Conservation (phyloP, 1,284 basidiomycete species). For the Athelia psychrophila region DNA sequence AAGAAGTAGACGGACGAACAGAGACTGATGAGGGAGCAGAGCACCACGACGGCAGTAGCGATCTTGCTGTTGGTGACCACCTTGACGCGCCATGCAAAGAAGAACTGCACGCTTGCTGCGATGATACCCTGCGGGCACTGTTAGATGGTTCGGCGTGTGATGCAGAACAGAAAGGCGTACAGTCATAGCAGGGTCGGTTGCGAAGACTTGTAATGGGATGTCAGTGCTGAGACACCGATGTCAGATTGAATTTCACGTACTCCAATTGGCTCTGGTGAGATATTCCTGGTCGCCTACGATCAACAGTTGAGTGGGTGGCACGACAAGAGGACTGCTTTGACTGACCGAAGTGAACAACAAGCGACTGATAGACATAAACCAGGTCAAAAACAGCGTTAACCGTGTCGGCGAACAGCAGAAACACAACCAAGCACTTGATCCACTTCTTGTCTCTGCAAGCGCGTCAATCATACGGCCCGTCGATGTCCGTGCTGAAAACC, state of each 20-base stretch:
- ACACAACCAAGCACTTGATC: neutral
- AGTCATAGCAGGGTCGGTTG: constrained; percentile 11
- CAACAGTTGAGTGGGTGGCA: neutral
- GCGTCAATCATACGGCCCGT: neutral
- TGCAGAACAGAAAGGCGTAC: neutral
- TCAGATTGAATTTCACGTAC: constrained; percentile 6
- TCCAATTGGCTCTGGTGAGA: constrained; percentile 5
- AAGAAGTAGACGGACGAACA: constrained; percentile 8
- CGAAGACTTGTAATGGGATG: neutral
- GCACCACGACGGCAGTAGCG: constrained; percentile 14
- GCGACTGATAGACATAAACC: constrained; percentile 25
- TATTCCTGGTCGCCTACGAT: constrained; percentile 3
- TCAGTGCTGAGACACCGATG: neutral
- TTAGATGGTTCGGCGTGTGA: neutral
- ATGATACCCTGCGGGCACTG: constrained; percentile 23
- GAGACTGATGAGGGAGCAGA: constrained; percentile 5
- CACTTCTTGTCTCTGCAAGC: neutral
- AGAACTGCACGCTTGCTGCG: constrained; percentile 28
- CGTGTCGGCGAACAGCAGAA: constrained; percentile 27
- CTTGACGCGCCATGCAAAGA: constrained; percentile 35
- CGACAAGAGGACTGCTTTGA: neutral
- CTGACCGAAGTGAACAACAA: constrained; percentile 23
- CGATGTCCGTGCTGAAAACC: neutral
- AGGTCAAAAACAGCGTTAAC: constrained; percentile 25
- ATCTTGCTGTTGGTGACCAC: constrained; percentile 19